phyloP scores from a whole-genome alignment of 2,329 filamentous ascomycete genomes.

The Botrytis sinoallii region DNA sequence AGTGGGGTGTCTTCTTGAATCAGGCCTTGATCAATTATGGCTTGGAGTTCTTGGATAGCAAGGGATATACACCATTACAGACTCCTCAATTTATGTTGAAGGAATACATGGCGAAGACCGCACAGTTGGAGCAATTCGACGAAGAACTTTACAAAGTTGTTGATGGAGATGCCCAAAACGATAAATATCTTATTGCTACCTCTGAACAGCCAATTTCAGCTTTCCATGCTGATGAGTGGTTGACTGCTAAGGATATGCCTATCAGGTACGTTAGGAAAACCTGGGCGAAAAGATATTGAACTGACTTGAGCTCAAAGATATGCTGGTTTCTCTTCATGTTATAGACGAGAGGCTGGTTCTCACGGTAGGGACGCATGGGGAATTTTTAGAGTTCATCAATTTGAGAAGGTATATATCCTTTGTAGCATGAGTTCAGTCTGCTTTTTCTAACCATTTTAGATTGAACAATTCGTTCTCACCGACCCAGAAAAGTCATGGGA shows the following conservation, averaged over 20 bases:
- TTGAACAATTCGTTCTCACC: conserved; percentile 76
- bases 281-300: not conserved
- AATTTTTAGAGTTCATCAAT: conserved; percentile 96
- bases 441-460: conserved; percentile 44
- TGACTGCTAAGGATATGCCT: conserved; percentile 77
- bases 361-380: conserved; percentile 96
- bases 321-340: conserved; percentile 91
- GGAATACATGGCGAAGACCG: conserved; percentile 96
- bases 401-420: conserved; percentile 69
- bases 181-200: conserved; percentile 78
- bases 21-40: conserved; percentile 94
- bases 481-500: conserved; percentile 92
- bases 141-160: conserved; percentile 98
- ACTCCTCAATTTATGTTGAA: conserved; percentile 93
- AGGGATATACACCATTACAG: conserved; percentile 79
- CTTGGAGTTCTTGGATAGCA: conserved; percentile 78
- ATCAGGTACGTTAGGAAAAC: conserved; percentile 61
- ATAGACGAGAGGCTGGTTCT: conserved; percentile 89
- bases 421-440: conserved; percentile 21
- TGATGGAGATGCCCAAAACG: conserved; percentile 78
- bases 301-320: conserved; percentile 45
- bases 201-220: conserved; percentile 94
- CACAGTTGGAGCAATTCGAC: conserved; percentile 94
- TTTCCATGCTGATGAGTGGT: conserved; percentile 91
- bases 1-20: conserved; percentile 88